phyloP scores from a whole-genome alignment of 2,329 filamentous ascomycete genomes.

The Penicillium sp. region DNA sequence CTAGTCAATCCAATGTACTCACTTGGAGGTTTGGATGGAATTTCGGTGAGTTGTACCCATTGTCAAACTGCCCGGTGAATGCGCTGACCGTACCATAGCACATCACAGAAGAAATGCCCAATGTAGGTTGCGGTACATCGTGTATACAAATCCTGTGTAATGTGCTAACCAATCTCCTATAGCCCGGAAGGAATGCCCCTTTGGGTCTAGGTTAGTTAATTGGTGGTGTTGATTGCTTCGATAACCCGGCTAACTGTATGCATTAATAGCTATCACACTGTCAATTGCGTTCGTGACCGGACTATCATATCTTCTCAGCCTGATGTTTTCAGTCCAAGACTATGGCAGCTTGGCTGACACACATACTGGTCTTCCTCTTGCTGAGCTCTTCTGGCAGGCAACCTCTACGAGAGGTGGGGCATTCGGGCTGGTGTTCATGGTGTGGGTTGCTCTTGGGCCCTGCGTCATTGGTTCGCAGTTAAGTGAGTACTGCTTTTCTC shows the following conservation, averaged over 20 bases:
- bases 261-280: constrained; percentile 42
- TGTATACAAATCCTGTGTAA: not conserved
- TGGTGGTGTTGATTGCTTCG: not conserved
- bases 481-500: constrained; percentile 34
- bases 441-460: constrained; percentile 33
- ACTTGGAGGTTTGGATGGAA: constrained; percentile 48
- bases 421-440: constrained; percentile 48
- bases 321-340: constrained; percentile 54
- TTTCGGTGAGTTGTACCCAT: constrained; percentile 28
- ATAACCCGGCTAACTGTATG: constrained; percentile 8
- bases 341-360: constrained; percentile 41
- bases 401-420: constrained; percentile 51
- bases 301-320: constrained; percentile 48
- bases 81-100: constrained; percentile 27
- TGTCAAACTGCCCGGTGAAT: not conserved
- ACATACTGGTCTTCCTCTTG: constrained; percentile 56
- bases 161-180: not conserved
- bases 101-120: constrained; percentile 53
- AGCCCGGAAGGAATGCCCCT: constrained; percentile 32
- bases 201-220: constrained; percentile 25
- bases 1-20: constrained; percentile 50
- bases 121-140: constrained; percentile 32
- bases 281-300: constrained; percentile 51
- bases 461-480: constrained; percentile 35
- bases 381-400: constrained; percentile 61